phyloP scores from a whole-genome alignment of 345 rosid species.

The Eucalyptus paniculata region DNA sequence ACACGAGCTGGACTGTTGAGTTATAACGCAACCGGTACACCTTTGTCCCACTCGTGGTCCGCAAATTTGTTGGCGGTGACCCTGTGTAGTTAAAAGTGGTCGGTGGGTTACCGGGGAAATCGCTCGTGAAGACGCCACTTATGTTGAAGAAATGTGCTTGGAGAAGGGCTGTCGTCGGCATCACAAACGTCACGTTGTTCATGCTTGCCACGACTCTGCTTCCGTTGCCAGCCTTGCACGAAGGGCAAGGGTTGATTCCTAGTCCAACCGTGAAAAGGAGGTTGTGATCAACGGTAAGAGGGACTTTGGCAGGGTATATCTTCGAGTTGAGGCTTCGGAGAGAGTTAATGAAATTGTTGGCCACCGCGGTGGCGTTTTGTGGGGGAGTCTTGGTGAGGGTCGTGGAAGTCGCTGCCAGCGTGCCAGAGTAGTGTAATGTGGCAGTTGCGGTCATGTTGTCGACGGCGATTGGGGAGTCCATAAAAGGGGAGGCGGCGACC shows the following conservation, averaged over 20 bases:
- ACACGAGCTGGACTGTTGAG: constrained; percentile 64
- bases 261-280: constrained; percentile 71
- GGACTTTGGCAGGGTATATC: constrained; percentile 67
- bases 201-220: constrained; percentile 67
- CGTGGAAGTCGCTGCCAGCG: constrained; percentile 40
- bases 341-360: constrained; percentile 39
- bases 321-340: constrained; percentile 74
- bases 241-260: constrained; percentile 64
- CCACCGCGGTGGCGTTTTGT: constrained; percentile 58
- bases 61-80: constrained; percentile 37
- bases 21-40: constrained; percentile 54
- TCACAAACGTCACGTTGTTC: constrained; percentile 71
- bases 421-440: constrained; percentile 68
- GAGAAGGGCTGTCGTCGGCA: constrained; percentile 74
- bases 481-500: neutral
- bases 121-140: constrained; percentile 74
- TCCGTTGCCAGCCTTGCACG: constrained; percentile 70
- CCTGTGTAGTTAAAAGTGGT: constrained; percentile 55
- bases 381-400: constrained; percentile 51
- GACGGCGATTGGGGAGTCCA: constrained; percentile 79
- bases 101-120: constrained; percentile 71
- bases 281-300: constrained; percentile 49
- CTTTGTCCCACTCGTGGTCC: constrained; percentile 50
- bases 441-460: constrained; percentile 82
- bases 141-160: constrained; percentile 75